Evolutionary conservation across 768 basidiomycete genomes (phyloP).

Genomic region (Tulasnella sp.): DNA sequence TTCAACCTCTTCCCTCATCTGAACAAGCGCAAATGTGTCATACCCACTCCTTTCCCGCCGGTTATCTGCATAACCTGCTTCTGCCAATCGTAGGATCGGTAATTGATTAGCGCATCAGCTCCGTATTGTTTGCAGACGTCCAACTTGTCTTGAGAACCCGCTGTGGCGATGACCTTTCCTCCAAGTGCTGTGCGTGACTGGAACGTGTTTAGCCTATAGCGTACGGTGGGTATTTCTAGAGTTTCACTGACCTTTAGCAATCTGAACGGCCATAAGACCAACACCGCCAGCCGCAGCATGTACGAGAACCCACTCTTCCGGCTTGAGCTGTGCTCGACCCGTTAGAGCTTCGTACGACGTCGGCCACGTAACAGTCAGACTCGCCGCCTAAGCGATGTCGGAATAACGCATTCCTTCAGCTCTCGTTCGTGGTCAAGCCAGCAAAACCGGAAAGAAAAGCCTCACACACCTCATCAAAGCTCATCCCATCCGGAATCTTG

Average conservation of each 20-base stretch:
- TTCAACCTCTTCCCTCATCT: too few species aligned
- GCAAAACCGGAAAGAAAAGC: not conserved
- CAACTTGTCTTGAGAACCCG: constrained; percentile 76
- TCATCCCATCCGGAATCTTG: constrained; percentile 73
- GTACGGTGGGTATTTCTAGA: not conserved
- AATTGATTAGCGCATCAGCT: constrained; percentile 81
- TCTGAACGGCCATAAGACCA: constrained; percentile 87
- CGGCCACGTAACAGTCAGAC: constrained; percentile 85
- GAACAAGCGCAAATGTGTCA: too few species aligned
- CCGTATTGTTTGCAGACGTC: constrained; percentile 78
- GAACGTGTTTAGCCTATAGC: too few species aligned
- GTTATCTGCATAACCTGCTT: constrained; percentile 86
- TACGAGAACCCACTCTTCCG: constrained; percentile 89
- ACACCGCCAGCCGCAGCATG: constrained; percentile 97
- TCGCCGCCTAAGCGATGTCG: constrained; percentile 64
- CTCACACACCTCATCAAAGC: constrained; percentile 55
- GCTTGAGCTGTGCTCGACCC: constrained; percentile 76
- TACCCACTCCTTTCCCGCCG: constrained; percentile 76
- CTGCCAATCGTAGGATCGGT: constrained; percentile 80
- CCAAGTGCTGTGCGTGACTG: constrained; percentile 63
- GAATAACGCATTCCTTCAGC: not conserved
- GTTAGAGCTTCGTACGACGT: constrained; percentile 93
- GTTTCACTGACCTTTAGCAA: constrained; percentile 73
- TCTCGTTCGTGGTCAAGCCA: too few species aligned
- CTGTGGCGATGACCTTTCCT: constrained; percentile 93